phyloP scores from a whole-genome alignment of 2,329 filamentous ascomycete genomes.

The Pseudogymnoascus sp. region DNA sequence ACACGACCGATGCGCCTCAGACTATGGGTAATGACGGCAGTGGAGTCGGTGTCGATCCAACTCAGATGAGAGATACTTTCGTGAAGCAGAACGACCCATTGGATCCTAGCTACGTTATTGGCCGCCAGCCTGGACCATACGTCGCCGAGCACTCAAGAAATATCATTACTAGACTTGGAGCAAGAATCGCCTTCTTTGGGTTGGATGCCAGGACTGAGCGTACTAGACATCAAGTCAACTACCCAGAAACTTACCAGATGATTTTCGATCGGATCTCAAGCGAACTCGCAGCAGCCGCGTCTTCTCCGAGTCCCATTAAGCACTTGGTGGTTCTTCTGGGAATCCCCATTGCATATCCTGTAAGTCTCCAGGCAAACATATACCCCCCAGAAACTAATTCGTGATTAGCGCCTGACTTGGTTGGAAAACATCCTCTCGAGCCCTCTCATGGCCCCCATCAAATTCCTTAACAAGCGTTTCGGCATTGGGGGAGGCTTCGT shows the following conservation, averaged over 20 bases:
- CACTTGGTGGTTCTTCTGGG: slow-evolving; percentile 84
- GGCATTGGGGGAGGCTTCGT: slow-evolving; percentile 80
- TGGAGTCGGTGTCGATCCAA: slow-evolving; percentile 53
- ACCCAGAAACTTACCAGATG: slow-evolving; percentile 79
- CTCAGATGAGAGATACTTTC: slow-evolving; percentile 67
- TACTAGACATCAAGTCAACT: slow-evolving; percentile 90
- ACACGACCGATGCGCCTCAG: slow-evolving; percentile 59
- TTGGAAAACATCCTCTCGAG: slow-evolving; percentile 86
- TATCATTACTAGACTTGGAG: slow-evolving; percentile 76
- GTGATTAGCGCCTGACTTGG: slow-evolving; percentile 75
- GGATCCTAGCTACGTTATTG: slow-evolving; percentile 61
- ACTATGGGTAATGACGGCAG: slow-evolving; percentile 53
- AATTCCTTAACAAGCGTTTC: slow-evolving; percentile 83
- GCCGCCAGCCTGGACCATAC: slow-evolving; percentile 66
- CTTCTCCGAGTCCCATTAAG: slow-evolving; percentile 67
- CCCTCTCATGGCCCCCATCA: slow-evolving; percentile 80
- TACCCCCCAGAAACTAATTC: slow-evolving; percentile 17
- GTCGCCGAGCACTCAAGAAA: slow-evolving; percentile 83
- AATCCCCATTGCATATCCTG: slow-evolving; percentile 78
- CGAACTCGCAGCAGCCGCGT: slow-evolving; percentile 64
- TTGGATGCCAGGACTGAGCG: slow-evolving; percentile 93
- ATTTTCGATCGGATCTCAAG: slow-evolving; percentile 69
- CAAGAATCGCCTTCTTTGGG: slow-evolving; percentile 75
- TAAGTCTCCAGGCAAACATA: slow-evolving; percentile 42
- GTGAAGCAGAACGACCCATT: slow-evolving; percentile 55